Percentiles rank a stretch among this genome's conserved stretches.
phyloP scores from a whole-genome alignment of 169 alveolate genomes.

The Plasmodium malariae region DNA sequence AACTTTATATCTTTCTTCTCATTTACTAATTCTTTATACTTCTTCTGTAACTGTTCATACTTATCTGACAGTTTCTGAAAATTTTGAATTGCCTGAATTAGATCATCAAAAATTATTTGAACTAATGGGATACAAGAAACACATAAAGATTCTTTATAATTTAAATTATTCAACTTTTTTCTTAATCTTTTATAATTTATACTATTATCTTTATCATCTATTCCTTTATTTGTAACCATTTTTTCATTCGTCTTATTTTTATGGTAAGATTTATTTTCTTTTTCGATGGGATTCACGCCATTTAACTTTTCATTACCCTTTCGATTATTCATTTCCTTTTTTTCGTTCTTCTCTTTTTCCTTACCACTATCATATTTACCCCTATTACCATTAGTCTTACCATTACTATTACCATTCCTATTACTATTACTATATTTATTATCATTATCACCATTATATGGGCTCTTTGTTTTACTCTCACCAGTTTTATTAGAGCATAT shows the following conservation, averaged over 20 bases:
- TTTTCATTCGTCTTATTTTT: neutral
- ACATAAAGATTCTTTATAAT: conserved; percentile 59
- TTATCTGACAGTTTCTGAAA: conserved; percentile 61
- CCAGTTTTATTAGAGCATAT: conserved; percentile 9
- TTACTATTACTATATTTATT: neutral
- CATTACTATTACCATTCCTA: neutral
- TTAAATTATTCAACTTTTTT: conserved; percentile 42
- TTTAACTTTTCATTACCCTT: too few relatives aligned
- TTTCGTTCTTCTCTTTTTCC: neutral
- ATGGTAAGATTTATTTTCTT: too few relatives aligned
- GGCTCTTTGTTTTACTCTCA: neutral
- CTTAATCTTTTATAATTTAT: conserved; percentile 40
- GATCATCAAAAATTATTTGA: conserved; percentile 60
- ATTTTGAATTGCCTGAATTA: conserved; percentile 75
- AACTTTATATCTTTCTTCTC: conserved; percentile 5
- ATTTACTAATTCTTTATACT: conserved; percentile 36
- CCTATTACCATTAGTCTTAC: neutral
- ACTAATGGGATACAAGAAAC: conserved; percentile 58
- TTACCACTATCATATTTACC: neutral
- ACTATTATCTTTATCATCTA: conserved; percentile 4
- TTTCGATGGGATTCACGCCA: too few relatives aligned
- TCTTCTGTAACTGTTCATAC: conserved; percentile 45
- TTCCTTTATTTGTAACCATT: neutral
- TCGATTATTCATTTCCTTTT: neutral
- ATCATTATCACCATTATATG: neutral